phyloP scores from a whole-genome alignment of 768 basidiomycete species.

The Megacollybia marginata region DNA sequence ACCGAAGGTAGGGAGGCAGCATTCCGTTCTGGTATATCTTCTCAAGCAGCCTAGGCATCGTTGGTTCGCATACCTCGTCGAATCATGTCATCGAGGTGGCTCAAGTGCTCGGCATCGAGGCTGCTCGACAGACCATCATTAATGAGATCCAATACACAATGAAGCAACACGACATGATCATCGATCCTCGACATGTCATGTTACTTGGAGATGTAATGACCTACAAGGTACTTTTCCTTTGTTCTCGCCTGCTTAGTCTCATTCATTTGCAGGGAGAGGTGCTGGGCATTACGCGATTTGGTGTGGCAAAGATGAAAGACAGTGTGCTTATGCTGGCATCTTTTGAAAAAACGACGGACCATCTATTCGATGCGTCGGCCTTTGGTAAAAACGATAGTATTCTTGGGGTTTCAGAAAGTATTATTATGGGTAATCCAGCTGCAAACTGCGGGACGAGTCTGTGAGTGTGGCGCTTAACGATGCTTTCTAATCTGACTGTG shows the following conservation, averaged over 20 bases:
- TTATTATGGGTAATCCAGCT: constrained; percentile 98
- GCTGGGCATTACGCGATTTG: constrained; percentile 96
- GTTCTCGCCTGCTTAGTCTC: background rate
- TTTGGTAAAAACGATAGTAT: constrained; percentile 94
- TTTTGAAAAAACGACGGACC: constrained; percentile 99
- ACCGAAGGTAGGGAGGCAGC: constrained; percentile 76
- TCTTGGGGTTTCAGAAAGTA: constrained; percentile 96
- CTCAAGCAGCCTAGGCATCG: constrained; percentile 53
- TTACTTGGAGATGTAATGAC: constrained; percentile 97
- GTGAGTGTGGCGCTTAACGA: constrained; percentile 38
- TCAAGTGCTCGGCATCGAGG: constrained; percentile 96
- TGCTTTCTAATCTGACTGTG: background rate
- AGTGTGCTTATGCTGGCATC: constrained; percentile 98
- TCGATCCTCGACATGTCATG: constrained; percentile 98
- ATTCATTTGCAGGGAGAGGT: constrained; percentile 72
- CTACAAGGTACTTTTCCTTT: constrained; percentile 63
- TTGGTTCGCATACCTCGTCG: constrained; percentile 87
- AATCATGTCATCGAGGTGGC: constrained; percentile 97
- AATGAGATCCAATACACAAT: constrained; percentile 98
- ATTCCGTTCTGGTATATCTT: background rate
- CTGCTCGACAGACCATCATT: constrained; percentile 88
- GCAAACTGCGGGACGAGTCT: constrained; percentile 92
- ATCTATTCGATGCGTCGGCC: constrained; percentile 95
- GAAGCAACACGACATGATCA: constrained; percentile 95
- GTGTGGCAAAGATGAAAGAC: constrained; percentile 99